Conservation (phyloP, 345 rosid species). For the Pugionium dolabratum region DNA sequence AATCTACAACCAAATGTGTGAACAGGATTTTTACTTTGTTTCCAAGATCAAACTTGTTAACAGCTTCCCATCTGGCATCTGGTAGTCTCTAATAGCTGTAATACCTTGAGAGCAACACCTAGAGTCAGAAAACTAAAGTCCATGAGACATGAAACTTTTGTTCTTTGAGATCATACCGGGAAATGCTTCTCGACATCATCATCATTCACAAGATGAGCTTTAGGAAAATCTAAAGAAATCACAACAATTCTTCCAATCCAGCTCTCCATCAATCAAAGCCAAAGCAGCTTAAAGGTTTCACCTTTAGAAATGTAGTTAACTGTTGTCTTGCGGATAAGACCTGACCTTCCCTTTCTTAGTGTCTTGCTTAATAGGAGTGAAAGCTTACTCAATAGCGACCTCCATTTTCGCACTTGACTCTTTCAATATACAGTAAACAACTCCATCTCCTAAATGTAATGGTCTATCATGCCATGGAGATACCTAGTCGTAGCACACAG, state of each 20-base stretch:
- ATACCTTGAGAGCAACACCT: conserved; percentile 61
- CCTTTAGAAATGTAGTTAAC: conserved; percentile 35
- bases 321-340: conserved; percentile 41
- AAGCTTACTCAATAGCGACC: conserved; percentile 87
- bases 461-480: conserved; percentile 99
- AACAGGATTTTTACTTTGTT: conserved; percentile 54
- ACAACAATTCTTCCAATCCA: conserved; percentile 96
- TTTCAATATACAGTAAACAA: conserved; percentile 75
- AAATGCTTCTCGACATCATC: conserved; percentile 93
- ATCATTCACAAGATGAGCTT: conserved; percentile 87
- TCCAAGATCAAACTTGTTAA: conserved; percentile 94
- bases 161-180: conserved; percentile 50
- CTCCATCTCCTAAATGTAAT: conserved; percentile 75
- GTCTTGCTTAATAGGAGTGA: conserved; percentile 92
- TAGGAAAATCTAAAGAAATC: conserved; percentile 89
- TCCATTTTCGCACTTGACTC: conserved; percentile 97
- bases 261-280: conserved; percentile 98
- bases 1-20: neutral
- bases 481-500: conserved; percentile 44
- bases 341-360: conserved; percentile 46
- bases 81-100: conserved; percentile 86
- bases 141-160: neutral
- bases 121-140: neutral
- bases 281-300: conserved; percentile 86
- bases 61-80: conserved; percentile 97